Evolutionary conservation across 2,329 filamentous ascomycete species (phyloP).

Genomic region (Dissoconium aciculare): DNA sequence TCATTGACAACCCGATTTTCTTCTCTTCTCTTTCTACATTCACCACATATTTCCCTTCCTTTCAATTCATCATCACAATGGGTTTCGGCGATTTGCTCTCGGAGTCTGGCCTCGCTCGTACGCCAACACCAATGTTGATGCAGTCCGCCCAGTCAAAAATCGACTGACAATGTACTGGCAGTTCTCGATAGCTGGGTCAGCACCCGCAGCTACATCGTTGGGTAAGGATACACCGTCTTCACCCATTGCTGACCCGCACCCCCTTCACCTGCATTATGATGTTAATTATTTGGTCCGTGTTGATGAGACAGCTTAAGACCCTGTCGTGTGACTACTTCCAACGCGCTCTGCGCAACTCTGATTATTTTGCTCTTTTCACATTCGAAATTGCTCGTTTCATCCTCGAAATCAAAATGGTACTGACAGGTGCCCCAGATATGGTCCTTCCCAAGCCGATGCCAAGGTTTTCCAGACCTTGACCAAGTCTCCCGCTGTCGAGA

Average conservation of each 20-base stretch:
- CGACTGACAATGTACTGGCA: constrained; percentile 18
- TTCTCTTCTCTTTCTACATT: constrained; percentile 1
- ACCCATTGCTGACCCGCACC: constrained; percentile 4
- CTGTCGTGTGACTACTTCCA: constrained; percentile 65
- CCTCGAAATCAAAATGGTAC: no score
- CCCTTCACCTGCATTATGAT: constrained; percentile 40
- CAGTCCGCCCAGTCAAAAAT: no score
- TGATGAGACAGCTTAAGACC: constrained; percentile 89
- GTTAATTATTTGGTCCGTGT: constrained; percentile 87
- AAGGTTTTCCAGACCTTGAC: constrained; percentile 83
- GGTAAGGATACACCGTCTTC: constrained; percentile 58
- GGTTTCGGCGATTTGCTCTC: constrained; percentile 54
- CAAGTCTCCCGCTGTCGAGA: constrained; percentile 58
- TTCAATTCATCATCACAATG: constrained; percentile 34
- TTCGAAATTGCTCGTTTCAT: constrained; percentile 8
- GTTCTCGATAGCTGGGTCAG: constrained; percentile 59
- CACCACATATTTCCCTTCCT: neutral
- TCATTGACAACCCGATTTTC: no score
- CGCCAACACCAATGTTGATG: constrained; percentile 19
- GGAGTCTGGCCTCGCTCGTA: constrained; percentile 49
- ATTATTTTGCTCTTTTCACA: constrained; percentile 23
- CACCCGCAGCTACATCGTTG: constrained; percentile 67
- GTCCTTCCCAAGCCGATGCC: constrained; percentile 87
- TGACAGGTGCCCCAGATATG: constrained; percentile 38
- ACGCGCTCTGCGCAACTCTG: constrained; percentile 67